Evolutionary conservation across 805 yeast species (phyloP).

Genomic region (Yarrowia sp.): DNA sequence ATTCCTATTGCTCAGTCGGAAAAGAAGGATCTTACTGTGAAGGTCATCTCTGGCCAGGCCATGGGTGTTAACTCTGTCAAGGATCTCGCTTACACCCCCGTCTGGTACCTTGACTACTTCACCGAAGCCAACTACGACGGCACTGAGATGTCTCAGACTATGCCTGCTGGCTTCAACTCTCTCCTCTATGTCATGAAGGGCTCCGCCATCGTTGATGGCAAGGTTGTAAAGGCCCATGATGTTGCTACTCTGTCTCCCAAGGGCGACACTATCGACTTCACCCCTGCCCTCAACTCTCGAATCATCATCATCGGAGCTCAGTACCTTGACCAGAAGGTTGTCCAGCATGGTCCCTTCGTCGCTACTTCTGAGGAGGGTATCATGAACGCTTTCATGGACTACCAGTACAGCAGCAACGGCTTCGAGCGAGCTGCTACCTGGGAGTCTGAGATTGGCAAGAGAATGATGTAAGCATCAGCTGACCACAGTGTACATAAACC

Average conservation of each 20-base stretch:
- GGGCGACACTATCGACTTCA: constrained; percentile 1
- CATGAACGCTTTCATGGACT: constrained; percentile 67
- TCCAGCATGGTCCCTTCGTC: constrained; percentile 91
- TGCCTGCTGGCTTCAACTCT: constrained; percentile 5
- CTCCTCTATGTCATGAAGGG: constrained; percentile 1
- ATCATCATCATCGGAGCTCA: constrained; percentile 3
- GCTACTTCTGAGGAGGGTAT: constrained; percentile 67
- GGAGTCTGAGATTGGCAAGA: constrained; percentile 39
- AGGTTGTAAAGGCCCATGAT: not conserved
- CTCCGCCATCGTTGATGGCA: not conserved
- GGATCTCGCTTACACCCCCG: constrained; percentile 80
- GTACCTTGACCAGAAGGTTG: constrained; percentile 52
- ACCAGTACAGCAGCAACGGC: constrained; percentile 49
- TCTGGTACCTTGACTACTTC: constrained; percentile 68
- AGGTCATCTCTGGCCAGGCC: constrained; percentile 36
- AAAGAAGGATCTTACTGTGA: not conserved
- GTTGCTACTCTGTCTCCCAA: not conserved
- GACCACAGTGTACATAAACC: not conserved
- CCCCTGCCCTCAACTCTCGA: not conserved
- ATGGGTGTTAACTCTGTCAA: constrained; percentile 70
- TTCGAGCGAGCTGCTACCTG: constrained; percentile 39
- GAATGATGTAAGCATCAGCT: constrained; percentile 17
- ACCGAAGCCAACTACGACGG: not conserved
- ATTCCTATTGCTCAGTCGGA: constrained; percentile 50
- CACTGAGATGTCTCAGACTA: not conserved